Conservation (phyloP, 2,329 filamentous ascomycete genomes). For the Elsinoe perseae region DNA sequence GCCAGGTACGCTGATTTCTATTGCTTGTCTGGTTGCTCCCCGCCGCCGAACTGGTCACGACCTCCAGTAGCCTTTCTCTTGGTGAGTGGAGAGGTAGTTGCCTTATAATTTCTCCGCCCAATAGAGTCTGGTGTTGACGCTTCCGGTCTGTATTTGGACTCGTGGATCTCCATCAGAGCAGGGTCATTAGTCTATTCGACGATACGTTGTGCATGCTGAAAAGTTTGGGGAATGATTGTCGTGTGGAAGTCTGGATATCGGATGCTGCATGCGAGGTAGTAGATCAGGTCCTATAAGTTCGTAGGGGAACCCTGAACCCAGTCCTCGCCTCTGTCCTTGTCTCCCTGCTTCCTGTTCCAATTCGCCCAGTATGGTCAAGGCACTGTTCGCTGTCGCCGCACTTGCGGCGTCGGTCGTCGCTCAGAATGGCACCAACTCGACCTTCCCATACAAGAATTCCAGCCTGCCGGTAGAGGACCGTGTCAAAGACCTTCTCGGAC, state of each 20-base stretch:
- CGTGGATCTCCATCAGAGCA: constrained; percentile 1
- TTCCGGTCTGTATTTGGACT: constrained; percentile 5
- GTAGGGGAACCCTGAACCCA: background rate
- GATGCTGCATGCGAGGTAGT: background rate
- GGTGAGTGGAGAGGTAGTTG: constrained; percentile 1
- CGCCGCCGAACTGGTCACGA: constrained; percentile 7
- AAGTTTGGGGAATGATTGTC: background rate
- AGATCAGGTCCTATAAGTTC: background rate
- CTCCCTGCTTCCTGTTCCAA: background rate
- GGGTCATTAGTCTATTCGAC: constrained; percentile 7
- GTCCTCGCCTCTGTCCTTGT: background rate
- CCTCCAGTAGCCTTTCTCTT: background rate
- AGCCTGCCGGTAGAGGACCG: constrained; percentile 55
- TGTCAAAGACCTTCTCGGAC: constrained; percentile 58
- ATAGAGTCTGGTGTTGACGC: constrained; percentile 4
- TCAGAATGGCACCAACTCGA: constrained; percentile 12
- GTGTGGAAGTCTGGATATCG: background rate
- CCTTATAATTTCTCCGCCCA: constrained; percentile 13
- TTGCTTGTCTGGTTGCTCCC: background rate
- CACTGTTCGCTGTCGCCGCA: constrained; percentile 3
- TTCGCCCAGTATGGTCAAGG: background rate
- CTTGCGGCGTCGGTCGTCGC: constrained; percentile 1
- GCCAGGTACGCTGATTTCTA: constrained; percentile 1
- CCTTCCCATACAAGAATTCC: constrained; percentile 52
- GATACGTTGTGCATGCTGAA: background rate